A percentile compares a stretch with the other conserved stretches of the same genome.
These are phyloP conservation scores for Hygrophila difformis DNA, from an alignment of 257 asterid genomes.

Conservation along the genomic window DNA sequence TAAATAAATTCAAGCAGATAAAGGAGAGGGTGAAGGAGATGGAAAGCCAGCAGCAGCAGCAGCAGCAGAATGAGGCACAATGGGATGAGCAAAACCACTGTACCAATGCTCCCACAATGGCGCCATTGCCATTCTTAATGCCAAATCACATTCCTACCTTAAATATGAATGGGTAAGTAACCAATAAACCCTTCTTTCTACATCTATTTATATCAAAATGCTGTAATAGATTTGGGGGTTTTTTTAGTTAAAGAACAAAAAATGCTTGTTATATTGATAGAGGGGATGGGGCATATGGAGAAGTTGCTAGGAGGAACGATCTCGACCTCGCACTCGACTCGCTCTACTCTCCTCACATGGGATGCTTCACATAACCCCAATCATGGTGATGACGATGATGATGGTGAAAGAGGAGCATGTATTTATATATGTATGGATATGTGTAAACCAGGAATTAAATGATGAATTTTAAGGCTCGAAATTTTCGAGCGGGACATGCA, in stretches of 20 bases:
- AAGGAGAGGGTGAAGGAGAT: slow-evolving; percentile 68
- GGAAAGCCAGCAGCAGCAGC: slow-evolving; percentile 30
- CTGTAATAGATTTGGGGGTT: too few relatives aligned
- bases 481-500: too few relatives aligned
- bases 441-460: too few relatives aligned
- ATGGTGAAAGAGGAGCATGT: too few relatives aligned
- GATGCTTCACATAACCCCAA: slow-evolving; percentile 60
- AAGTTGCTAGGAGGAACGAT: slow-evolving; percentile 56
- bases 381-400: too few relatives aligned
- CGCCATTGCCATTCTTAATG: slow-evolving; percentile 29
- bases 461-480: too few relatives aligned
- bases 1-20: slow-evolving; percentile 16
- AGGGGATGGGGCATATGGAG: slow-evolving; percentile 42
- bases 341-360: slow-evolving; percentile 62
- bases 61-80: too few relatives aligned
- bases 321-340: slow-evolving; percentile 83
- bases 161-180: slow-evolving; percentile 41
- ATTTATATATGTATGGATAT: too few relatives aligned
- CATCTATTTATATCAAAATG: too few relatives aligned
- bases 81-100: slow-evolving; percentile 50
- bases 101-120: slow-evolving; percentile 22
- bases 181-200: too few relatives aligned
- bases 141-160: slow-evolving; percentile 38
- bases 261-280: slow-evolving; percentile 13
- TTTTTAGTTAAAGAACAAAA: too few relatives aligned